phyloP scores from a whole-genome alignment of 2,329 filamentous ascomycete genomes.

The Pezicula rhizophila region DNA sequence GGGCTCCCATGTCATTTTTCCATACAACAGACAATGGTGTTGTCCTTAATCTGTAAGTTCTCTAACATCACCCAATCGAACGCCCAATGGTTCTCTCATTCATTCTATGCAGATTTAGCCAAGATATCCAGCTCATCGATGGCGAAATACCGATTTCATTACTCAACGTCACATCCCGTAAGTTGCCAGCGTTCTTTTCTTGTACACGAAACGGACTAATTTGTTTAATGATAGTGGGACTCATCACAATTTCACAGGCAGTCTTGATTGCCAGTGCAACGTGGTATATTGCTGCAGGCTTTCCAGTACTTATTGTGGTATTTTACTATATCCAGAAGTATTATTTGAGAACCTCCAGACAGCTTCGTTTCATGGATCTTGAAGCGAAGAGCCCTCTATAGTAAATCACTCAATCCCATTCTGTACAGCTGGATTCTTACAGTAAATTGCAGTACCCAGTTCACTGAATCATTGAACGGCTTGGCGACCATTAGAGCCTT shows the following conservation, averaged over 20 bases:
- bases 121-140: conserved; percentile 14
- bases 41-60: too few relatives aligned
- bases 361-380: conserved; percentile 39
- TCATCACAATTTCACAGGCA: too few relatives aligned
- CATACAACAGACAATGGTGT: too few relatives aligned
- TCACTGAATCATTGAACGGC: conserved; percentile 36
- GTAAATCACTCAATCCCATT: too few relatives aligned
- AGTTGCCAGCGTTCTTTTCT: too few relatives aligned
- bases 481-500: conserved; percentile 38
- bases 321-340: conserved; percentile 28
- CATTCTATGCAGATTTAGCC: conserved; percentile 9
- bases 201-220: too few relatives aligned
- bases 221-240: too few relatives aligned
- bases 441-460: conserved; percentile 27
- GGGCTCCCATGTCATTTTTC: too few relatives aligned
- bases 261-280: conserved; percentile 27
- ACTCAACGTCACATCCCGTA: neutral
- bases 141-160: conserved; percentile 26
- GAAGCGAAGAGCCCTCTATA: conserved; percentile 35
- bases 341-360: conserved; percentile 39
- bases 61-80: too few relatives aligned
- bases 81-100: too few relatives aligned
- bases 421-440: too few relatives aligned
- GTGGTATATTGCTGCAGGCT: conserved; percentile 1
- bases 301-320: conserved; percentile 17